These are phyloP conservation scores for Dothideomycetes sp. DNA, from an alignment of 2,329 filamentous ascomycete genomes.

Conservation along the genomic window DNA sequence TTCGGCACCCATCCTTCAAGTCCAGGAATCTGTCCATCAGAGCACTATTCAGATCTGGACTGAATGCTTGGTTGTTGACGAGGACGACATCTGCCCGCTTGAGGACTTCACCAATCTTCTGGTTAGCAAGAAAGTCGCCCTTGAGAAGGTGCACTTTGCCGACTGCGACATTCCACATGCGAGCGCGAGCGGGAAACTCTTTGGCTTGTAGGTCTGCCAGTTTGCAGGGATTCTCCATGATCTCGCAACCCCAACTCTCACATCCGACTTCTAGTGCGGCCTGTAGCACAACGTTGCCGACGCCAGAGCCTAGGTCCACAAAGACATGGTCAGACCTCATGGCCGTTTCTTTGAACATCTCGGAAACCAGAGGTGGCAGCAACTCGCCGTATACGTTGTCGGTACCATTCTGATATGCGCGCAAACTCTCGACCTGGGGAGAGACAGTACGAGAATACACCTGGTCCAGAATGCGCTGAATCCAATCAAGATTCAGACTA, in stretches of 20 bases:
- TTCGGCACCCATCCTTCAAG: conserved; percentile 78
- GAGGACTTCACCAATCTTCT: conserved; percentile 61
- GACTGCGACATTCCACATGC: conserved; percentile 76
- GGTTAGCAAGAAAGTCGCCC: conserved; percentile 73
- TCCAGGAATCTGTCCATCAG: conserved; percentile 87
- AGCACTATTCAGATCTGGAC: conserved; percentile 72
- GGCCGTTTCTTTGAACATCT: conserved; percentile 67
- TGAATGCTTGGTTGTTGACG: conserved; percentile 97
- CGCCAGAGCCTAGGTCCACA: conserved; percentile 88
- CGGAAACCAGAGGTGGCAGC: conserved; percentile 70
- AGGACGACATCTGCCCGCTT: conserved; percentile 87
- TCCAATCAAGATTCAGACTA: conserved; percentile 64
- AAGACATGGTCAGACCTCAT: conserved; percentile 81
- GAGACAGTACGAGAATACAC: conserved; percentile 90
- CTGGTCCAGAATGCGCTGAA: conserved; percentile 57
- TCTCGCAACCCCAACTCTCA: conserved; percentile 92
- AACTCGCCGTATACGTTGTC: conserved; percentile 95
- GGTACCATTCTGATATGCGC: conserved; percentile 78
- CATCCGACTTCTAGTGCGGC: conserved; percentile 88
- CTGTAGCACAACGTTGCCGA: conserved; percentile 91
- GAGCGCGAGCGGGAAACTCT: conserved; percentile 78
- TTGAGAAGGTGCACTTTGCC: conserved; percentile 71
- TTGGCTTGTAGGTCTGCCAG: conserved; percentile 69
- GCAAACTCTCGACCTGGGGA: conserved; percentile 72
- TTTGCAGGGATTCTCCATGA: conserved; percentile 83